Evolutionary conservation across 306 rosid species (phyloP), one percentile per base, ranked within the genome.

Genomic region (Cucurbita pepo): DNA sequence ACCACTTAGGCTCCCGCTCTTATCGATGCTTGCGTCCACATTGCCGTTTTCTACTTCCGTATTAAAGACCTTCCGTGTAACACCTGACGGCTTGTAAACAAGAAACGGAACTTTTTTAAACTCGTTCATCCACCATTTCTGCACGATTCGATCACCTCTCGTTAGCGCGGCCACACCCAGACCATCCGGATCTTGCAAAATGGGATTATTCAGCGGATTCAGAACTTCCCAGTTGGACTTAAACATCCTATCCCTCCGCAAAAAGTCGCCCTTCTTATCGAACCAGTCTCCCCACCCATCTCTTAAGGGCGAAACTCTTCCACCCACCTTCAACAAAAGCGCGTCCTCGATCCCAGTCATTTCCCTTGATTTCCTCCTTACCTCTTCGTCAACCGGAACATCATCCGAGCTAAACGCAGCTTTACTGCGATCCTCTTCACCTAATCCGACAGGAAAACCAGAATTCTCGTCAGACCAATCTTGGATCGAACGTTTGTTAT

Each of bases 281-380:
- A 94, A 94, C 98, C 97, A 90, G 6, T 89, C 88, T 19, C 98
- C 96, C 98, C 98, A 94, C 1, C 85, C 90, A 9, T 91, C 79
- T 51, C 99, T 85, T 8, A 94, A 51, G 4, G 91, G 92, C 61
- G 96, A 83, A 34, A 56, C 67, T 41, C 69, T 93, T 79, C 79
- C 62, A 5, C 91, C 90, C 72, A 75, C 22, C 58, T 81, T 87
- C 62, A 94, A 45, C 78, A 94, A 57, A 52, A 94, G 82, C 10
- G 85, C 87, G 10, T 94, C 92, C 77, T 94, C 99, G 19, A 93
- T 69, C 0, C 82, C 77, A 10, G 11, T 73, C 11, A 88, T 84
- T 48, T 59, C 55, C 0, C 80, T 66, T 0, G 79, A 80, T 75
- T 80, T 85, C 61, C 76, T 73, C 72, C 89, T 64, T 43, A 86